phyloP scores from a whole-genome alignment of 2,329 filamentous ascomycete species.

The Aspergillus sp. region DNA sequence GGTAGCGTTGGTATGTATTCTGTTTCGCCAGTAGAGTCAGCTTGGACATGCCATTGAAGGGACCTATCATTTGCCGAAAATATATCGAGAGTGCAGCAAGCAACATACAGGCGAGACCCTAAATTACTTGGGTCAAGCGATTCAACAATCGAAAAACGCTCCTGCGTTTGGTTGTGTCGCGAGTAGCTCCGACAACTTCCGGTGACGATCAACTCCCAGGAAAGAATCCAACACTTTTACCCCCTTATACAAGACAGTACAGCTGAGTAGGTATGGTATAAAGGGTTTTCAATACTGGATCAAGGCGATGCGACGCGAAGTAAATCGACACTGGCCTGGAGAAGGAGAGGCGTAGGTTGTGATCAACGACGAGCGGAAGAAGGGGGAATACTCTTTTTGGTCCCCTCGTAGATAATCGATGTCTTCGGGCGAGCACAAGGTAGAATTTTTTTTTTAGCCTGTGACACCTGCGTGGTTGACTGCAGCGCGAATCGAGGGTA shows the following conservation, averaged over 20 bases:
- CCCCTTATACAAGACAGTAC: neutral
- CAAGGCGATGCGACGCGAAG: neutral
- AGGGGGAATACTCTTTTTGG: neutral
- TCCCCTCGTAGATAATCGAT: neutral
- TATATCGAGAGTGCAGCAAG: neutral
- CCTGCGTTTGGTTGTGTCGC: neutral
- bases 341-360: neutral
- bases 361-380: conserved; percentile 1
- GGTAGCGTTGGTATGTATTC: neutral
- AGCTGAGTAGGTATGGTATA: neutral
- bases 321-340: neutral
- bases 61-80: neutral
- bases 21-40: neutral
- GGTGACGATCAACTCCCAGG: too few relatives aligned
- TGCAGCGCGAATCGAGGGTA: neutral
- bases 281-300: neutral
- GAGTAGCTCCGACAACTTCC: neutral
- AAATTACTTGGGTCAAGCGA: neutral
- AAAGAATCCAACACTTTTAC: neutral
- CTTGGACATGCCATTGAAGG: neutral
- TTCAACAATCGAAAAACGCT: neutral
- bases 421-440: neutral
- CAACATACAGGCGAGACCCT: neutral
- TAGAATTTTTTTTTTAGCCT: neutral
- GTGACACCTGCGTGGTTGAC: neutral